phyloP scores from a whole-genome alignment of 306 rosid species.

The Medicago lupulina region DNA sequence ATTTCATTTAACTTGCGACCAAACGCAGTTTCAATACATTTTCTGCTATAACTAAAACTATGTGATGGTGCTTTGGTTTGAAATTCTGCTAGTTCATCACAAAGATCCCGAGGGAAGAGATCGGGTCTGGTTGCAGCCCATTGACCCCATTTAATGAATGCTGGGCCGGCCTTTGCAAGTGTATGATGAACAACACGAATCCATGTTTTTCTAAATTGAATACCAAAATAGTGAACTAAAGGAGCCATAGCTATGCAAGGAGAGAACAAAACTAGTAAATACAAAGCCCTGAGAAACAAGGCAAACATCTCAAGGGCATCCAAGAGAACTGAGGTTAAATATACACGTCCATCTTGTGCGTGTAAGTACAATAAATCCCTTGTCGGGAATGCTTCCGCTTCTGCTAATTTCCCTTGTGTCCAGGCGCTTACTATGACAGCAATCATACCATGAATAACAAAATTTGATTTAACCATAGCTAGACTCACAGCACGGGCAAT shows the following conservation, averaged over 20 bases:
- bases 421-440: constrained; percentile 62
- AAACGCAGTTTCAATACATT: constrained; percentile 72
- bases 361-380: constrained; percentile 52
- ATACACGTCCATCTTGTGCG: constrained; percentile 56
- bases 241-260: constrained; percentile 80
- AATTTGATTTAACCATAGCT: constrained; percentile 69
- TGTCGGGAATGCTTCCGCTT: constrained; percentile 58
- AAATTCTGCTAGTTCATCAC: constrained; percentile 70
- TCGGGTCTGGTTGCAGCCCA: constrained; percentile 93
- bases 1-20: constrained; percentile 66
- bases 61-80: constrained; percentile 79
- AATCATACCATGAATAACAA: constrained; percentile 65
- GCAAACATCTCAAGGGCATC: constrained; percentile 56
- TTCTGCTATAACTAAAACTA: constrained; percentile 63
- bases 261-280: constrained; percentile 65
- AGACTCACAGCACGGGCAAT: constrained; percentile 74
- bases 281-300: constrained; percentile 68
- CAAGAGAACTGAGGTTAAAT: constrained; percentile 54
- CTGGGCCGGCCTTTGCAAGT: constrained; percentile 79
- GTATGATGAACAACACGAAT: constrained; percentile 59
- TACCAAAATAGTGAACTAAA: constrained; percentile 59
- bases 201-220: constrained; percentile 68
- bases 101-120: constrained; percentile 80
- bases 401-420: constrained; percentile 49
- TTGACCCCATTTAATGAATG: constrained; percentile 91